Evolutionary conservation across 1,284 basidiomycete species (phyloP), one percentile per base, ranked within the genome.

Genomic region (Rhodotorula sp.): DNA sequence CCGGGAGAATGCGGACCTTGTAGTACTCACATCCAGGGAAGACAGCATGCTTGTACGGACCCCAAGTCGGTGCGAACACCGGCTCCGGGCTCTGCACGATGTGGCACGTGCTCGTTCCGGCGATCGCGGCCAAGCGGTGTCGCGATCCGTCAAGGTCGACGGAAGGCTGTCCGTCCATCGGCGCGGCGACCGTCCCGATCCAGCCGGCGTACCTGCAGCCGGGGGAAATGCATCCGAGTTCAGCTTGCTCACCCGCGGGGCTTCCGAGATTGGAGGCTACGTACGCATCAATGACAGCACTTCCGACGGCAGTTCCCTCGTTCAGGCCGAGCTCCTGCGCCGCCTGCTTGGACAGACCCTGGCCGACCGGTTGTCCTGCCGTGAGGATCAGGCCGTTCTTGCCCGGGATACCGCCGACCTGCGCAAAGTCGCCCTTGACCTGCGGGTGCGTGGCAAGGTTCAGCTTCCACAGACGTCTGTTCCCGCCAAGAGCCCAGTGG

Each of bases 91-190:
- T 83, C 76, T 84, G 81, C 23, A 95, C 91, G 70, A 97, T 87
- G 83, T 98, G 92, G 81, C 96, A 98, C 8, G 95, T 97, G 78
- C 91, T 93, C 2, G 96, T 99, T 14, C 96, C 96, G 34, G 97
- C 96, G 67, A 95, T 91, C 63, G 91, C 93, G 14, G 95, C 95
- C 39, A 99, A 85, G 62, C 95, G 86, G 79, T 92, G 88, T 21
- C 86, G 84, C 18, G 91, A 91, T 15, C 58, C 64, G 12, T 52
- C 34, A 14, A 78, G 64, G 2, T 73, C 56, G 14, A 73, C 72
- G 62, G 86, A 31, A 86, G 81, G 77, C 82, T 83, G 67, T 23
- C 77, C 77, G 31, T 86, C 87, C 57, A 84, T 87, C 74, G 89
- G 84, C 14, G 94, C 95, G 14, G 92, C 96, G 52, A 97, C 89